phyloP scores from a whole-genome alignment of 371 early-diverging fungal species.

The Apophysomyces variabilis region DNA sequence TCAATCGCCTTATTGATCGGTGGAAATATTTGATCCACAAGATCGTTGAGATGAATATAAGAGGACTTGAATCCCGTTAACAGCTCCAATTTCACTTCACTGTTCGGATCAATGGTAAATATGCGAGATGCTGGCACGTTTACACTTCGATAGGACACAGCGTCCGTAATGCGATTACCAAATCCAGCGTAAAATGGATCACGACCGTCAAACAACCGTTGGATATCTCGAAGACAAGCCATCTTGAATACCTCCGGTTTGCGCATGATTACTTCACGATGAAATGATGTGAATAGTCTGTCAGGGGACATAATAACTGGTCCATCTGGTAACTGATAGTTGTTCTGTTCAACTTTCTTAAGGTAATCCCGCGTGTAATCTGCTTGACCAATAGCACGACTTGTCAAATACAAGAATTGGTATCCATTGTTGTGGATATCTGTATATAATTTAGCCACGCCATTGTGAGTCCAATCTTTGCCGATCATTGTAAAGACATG shows the following conservation, averaged over 20 bases:
- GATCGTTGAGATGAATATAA: conserved; percentile 84
- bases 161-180: conserved; percentile 92
- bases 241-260: conserved; percentile 98
- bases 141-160: conserved; percentile 92
- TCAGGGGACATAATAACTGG: conserved; percentile 97
- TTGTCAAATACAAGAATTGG: conserved; percentile 93
- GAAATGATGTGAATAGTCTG: conserved; percentile 89
- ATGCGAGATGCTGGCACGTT: conserved; percentile 91
- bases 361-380: conserved; percentile 91
- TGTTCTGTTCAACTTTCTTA: conserved; percentile 85
- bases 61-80: conserved; percentile 79
- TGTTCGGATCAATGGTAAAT: conserved; percentile 92
- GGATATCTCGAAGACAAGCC: conserved; percentile 89
- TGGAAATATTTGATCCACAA: conserved; percentile 96
- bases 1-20: conserved; percentile 53
- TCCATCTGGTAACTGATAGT: conserved; percentile 90
- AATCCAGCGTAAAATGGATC: conserved; percentile 97
- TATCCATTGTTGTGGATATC: conserved; percentile 94
- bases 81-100: conserved; percentile 91
- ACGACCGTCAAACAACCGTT: conserved; percentile 73
- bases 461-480: conserved; percentile 97
- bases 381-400: conserved; percentile 94
- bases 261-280: conserved; percentile 91
- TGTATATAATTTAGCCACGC: conserved; percentile 94
- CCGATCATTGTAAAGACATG: conserved; percentile 97